These are phyloP conservation scores for Elsinoe necatrix DNA, from an alignment of 2,329 filamentous ascomycete species.

Conservation along the genomic window DNA sequence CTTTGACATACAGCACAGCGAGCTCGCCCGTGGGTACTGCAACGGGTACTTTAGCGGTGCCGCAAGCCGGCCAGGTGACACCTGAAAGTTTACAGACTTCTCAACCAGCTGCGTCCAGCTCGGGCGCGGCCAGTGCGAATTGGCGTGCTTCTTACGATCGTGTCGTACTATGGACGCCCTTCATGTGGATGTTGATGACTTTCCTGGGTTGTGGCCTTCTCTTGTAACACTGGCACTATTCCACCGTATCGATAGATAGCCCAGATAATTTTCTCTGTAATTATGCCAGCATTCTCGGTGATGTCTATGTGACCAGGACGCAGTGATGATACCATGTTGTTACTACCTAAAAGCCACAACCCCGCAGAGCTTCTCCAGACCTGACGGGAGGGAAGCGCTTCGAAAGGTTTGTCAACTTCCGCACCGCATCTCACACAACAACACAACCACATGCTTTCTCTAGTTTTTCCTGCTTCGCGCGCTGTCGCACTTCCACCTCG, in stretches of 20 bases:
- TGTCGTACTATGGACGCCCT: not conserved
- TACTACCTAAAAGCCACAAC: no score
- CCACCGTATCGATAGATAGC: no score
- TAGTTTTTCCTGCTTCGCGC: not conserved
- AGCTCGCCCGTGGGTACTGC: constrained; percentile 23
- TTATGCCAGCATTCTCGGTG: no score
- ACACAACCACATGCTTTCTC: not conserved
- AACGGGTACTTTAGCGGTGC: constrained; percentile 26
- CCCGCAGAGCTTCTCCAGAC: no score
- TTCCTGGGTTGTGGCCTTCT: no score
- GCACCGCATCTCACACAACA: not conserved
- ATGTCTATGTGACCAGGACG: no score
- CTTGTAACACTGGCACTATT: no score
- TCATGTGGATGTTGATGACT: no score
- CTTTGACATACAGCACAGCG: constrained; percentile 5
- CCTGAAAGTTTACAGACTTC: not conserved
- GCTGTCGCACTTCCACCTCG: not conserved
- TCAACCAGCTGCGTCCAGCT: not conserved
- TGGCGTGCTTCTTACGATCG: not conserved
- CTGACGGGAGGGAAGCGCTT: no score
- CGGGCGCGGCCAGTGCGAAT: not conserved
- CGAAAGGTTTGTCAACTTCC: not conserved
- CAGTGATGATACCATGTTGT: no score
- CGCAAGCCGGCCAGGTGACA: constrained; percentile 18
- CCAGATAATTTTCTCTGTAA: no score